Conservation (phyloP, 2,329 filamentous ascomycete species). For the Stachybotrys elegans region DNA sequence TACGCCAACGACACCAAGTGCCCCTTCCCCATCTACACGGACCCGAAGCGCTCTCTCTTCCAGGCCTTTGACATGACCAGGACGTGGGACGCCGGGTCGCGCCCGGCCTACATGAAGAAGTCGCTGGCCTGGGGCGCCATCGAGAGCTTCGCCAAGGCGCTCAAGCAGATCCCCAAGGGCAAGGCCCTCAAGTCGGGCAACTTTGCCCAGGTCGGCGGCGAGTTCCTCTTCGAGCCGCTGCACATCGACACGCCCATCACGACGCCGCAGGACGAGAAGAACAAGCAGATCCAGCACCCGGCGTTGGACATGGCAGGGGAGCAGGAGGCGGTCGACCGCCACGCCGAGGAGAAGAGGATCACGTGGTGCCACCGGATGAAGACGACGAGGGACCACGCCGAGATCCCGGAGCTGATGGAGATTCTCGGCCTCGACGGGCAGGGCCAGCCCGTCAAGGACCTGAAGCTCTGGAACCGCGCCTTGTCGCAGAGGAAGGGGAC, state of each 20-base stretch:
- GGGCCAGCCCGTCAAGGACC: conserved; percentile 30
- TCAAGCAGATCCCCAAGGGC: conserved; percentile 53
- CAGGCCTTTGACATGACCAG: conserved; percentile 62
- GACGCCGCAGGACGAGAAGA: conserved; percentile 34
- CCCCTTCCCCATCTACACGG: conserved; percentile 71
- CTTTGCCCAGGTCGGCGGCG: conserved; percentile 66
- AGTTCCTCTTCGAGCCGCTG: conserved; percentile 67
- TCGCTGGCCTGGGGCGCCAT: conserved; percentile 45
- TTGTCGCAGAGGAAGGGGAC: conserved; percentile 47
- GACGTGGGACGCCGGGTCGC: conserved; percentile 53
- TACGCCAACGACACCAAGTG: conserved; percentile 61
- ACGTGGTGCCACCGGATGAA: conserved; percentile 82
- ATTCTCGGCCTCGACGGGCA: conserved; percentile 52
- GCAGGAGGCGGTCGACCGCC: conserved; percentile 19
- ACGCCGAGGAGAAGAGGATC: conserved; percentile 52
- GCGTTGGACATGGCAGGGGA: conserved; percentile 11
- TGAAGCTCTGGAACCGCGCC: conserved; percentile 42
- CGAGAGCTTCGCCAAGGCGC: conserved; percentile 51
- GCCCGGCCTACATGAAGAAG: conserved; percentile 60
- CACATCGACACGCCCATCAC: conserved; percentile 38
- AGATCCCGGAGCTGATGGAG: conserved; percentile 61
- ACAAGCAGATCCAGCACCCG: conserved; percentile 12
- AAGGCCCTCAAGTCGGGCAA: conserved; percentile 61
- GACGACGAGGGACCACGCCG: conserved; percentile 71
- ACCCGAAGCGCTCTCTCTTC: conserved; percentile 64